Conservation (phyloP, 805 yeast species). For the Candida pseudoglaebosa region DNA sequence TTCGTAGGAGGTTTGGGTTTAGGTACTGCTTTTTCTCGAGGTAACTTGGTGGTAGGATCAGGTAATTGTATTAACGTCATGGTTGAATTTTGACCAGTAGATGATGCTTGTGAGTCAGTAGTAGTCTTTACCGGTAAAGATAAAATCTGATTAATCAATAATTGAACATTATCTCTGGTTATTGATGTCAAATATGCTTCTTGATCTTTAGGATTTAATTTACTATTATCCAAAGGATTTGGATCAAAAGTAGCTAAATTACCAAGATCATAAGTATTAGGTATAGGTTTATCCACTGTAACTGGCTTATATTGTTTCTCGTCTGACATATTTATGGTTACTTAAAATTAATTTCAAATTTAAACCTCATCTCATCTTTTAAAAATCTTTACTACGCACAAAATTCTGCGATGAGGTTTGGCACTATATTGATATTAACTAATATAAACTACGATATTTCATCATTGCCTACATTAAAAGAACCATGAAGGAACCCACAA, state of each 20-base stretch:
- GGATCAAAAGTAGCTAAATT: slow-evolving; percentile 87
- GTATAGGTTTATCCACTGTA: slow-evolving; percentile 87
- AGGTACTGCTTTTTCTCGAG: slow-evolving; percentile 95
- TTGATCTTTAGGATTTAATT: slow-evolving; percentile 51
- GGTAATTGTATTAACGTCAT: slow-evolving; percentile 85
- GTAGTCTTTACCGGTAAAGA: slow-evolving; percentile 88
- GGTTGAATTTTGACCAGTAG: slow-evolving; percentile 63
- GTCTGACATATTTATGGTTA: slow-evolving; percentile 12
- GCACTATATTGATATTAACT: too few species aligned
- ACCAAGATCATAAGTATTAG: slow-evolving; percentile 86
- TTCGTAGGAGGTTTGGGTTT: slow-evolving; percentile 88
- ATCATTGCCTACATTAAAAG: too few species aligned
- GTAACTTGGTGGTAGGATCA: slow-evolving; percentile 73
- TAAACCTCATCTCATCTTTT: neutral
- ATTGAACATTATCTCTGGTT: slow-evolving; percentile 90
- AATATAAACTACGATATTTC: too few species aligned
- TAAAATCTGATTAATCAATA: slow-evolving; percentile 83
- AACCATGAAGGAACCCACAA: too few species aligned
- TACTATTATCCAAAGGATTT: slow-evolving; percentile 70
- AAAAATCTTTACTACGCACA: slow-evolving; percentile 3
- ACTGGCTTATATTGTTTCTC: slow-evolving; percentile 54
- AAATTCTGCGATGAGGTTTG: slow-evolving; percentile 13
- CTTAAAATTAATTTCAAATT: neutral
- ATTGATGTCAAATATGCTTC: slow-evolving; percentile 61
- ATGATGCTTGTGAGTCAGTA: slow-evolving; percentile 60